These are phyloP conservation scores for Phialocephala subalpina DNA, from an alignment of 2,329 filamentous ascomycete species.

Conservation along the genomic window DNA sequence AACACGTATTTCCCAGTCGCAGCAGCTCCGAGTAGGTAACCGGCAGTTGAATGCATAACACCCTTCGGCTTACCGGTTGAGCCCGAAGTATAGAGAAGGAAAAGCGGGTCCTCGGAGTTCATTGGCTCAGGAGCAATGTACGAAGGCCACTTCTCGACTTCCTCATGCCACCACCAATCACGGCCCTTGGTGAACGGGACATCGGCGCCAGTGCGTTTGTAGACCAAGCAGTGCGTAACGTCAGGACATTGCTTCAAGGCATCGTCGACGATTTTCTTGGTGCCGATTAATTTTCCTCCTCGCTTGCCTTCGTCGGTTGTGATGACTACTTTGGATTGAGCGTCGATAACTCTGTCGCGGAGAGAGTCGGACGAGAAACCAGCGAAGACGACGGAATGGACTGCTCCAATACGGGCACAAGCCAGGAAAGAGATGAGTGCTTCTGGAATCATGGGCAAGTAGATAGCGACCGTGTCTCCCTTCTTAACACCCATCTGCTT, in stretches of 20 bases:
- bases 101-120: slow-evolving; percentile 94
- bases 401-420: slow-evolving; percentile 88
- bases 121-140: slow-evolving; percentile 91
- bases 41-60: slow-evolving; percentile 96
- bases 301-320: slow-evolving; percentile 98
- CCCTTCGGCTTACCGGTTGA: slow-evolving; percentile 99
- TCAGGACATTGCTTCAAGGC: slow-evolving; percentile 95
- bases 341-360: slow-evolving; percentile 92
- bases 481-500: slow-evolving; percentile 97
- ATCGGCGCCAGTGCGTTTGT: slow-evolving; percentile 92
- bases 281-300: slow-evolving; percentile 95
- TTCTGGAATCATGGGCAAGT: slow-evolving; percentile 98
- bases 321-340: slow-evolving; percentile 90
- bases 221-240: slow-evolving; percentile 86
- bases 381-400: slow-evolving; percentile 97
- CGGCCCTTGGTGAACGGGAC: slow-evolving; percentile 77
- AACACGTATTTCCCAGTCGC: slow-evolving; percentile 98
- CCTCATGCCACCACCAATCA: slow-evolving; percentile 98
- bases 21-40: slow-evolving; percentile 93
- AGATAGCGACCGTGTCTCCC: slow-evolving; percentile 96
- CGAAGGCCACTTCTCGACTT: slow-evolving; percentile 93
- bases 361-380: slow-evolving; percentile 97
- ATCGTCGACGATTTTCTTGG: slow-evolving; percentile 99
- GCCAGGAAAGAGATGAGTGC: slow-evolving; percentile 91
- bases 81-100: slow-evolving; percentile 96